These are phyloP conservation scores for Sambucus nigra DNA, from an alignment of 129 eudicot species.

Conservation along the genomic window DNA sequence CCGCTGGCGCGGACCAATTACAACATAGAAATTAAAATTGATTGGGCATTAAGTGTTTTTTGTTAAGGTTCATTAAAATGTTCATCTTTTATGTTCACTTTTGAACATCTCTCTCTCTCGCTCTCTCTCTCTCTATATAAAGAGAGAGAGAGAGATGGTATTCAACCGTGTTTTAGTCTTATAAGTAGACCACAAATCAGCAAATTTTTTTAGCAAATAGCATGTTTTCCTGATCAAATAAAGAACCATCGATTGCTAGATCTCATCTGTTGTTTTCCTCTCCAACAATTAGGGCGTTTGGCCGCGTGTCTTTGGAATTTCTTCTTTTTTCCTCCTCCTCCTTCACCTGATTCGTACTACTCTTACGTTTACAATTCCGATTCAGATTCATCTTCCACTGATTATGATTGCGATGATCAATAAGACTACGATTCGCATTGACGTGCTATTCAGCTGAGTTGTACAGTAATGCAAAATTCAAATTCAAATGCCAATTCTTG, in stretches of 20 bases:
- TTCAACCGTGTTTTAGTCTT: slow-evolving; percentile 36
- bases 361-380: slow-evolving; percentile 13
- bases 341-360: slow-evolving; percentile 14
- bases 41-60: no score
- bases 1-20: no score
- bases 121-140: background rate
- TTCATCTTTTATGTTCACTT: no score
- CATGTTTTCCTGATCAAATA: slow-evolving; percentile 30
- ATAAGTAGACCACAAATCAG: slow-evolving; percentile 30
- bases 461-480: no score
- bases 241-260: slow-evolving; percentile 26
- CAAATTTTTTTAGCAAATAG: slow-evolving; percentile 34
- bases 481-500: no score
- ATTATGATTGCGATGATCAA: background rate
- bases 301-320: slow-evolving; percentile 34
- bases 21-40: no score
- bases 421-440: slow-evolving; percentile 28
- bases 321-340: slow-evolving; percentile 47
- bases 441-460: no score
- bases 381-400: slow-evolving; percentile 14
- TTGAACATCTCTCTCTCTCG: no score
- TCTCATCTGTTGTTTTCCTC: slow-evolving; percentile 41
- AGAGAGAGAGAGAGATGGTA: slow-evolving; percentile 22
- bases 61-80: no score
- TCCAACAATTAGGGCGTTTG: slow-evolving; percentile 36